Conservation (phyloP, 83 land plant species). For the Picea abies region DNA sequence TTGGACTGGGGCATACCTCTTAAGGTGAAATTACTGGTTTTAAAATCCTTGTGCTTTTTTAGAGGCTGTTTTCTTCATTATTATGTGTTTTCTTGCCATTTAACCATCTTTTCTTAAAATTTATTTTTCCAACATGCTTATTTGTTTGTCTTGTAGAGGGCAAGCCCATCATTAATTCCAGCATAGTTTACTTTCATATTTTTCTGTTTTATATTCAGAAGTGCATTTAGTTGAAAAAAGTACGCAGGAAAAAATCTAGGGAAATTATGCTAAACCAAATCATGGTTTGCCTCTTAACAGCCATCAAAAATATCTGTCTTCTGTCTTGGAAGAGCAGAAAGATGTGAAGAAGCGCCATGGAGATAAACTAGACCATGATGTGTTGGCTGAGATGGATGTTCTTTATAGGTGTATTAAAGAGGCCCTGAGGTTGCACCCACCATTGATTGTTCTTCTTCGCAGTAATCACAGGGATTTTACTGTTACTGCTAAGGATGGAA, state of each 20-base stretch:
- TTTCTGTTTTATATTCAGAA: not conserved
- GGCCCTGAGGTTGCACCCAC: constrained; percentile 95
- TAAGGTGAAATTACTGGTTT: constrained; percentile 31
- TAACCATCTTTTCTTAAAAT: not conserved
- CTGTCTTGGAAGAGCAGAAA: constrained; percentile 83
- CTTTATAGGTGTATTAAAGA: constrained; percentile 90
- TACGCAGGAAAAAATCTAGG: not conserved
- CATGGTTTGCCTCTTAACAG: constrained; percentile 10
- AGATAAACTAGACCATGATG: constrained; percentile 76
- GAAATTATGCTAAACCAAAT: not conserved
- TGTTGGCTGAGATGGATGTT: constrained; percentile 86
- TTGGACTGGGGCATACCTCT: constrained; percentile 95
- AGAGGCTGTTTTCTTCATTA: not conserved
- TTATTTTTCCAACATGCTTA: not conserved
- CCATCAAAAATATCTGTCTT: constrained; percentile 49
- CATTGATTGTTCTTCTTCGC: constrained; percentile 87
- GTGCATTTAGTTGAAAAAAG: too few relatives aligned
- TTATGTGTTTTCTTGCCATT: not conserved
- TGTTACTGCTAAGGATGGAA: constrained; percentile 79
- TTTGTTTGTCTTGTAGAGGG: not conserved
- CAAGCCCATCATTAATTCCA: not conserved
- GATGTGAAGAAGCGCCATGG: constrained; percentile 71
- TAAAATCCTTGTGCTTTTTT: not conserved
- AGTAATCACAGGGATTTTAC: constrained; percentile 82
- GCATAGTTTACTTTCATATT: not conserved